These are phyloP conservation scores for Capsicum baccatum DNA, from an alignment of 257 asterid genomes.

Conservation along the genomic window DNA sequence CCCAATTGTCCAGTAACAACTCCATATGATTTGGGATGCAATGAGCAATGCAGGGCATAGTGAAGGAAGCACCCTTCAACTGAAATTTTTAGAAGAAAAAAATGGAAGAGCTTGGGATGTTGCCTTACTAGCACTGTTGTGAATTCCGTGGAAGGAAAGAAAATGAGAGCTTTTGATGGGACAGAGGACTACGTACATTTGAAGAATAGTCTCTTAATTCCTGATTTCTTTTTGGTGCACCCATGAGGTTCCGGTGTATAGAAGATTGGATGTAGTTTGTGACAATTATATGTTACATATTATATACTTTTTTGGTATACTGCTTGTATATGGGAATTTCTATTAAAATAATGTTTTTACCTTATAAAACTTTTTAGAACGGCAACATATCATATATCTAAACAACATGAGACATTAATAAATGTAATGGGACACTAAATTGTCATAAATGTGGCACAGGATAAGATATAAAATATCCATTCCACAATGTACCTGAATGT, in stretches of 20 bases:
- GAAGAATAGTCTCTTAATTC: neutral
- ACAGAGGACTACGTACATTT: neutral
- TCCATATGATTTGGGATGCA: neutral
- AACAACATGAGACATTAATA: neutral
- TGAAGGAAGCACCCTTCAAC: neutral
- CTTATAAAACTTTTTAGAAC: neutral
- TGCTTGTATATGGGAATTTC: neutral
- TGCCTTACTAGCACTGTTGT: neutral
- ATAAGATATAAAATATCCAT: slow-evolving; percentile 15
- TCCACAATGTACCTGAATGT: slow-evolving; percentile 70
- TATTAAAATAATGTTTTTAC: neutral
- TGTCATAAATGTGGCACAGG: slow-evolving; percentile 1
- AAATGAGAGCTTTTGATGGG: neutral
- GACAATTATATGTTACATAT: neutral
- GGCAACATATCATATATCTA: neutral
- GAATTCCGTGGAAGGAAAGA: neutral
- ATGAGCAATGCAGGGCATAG: neutral
- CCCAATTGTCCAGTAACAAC: neutral
- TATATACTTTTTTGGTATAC: neutral
- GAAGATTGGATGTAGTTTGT: neutral
- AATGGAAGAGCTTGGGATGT: neutral
- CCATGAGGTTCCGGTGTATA: neutral
- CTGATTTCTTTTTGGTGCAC: neutral
- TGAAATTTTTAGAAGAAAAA: neutral
- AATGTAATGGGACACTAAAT: neutral